Percentiles rank a stretch among this genome's conserved stretches.
phyloP scores from a whole-genome alignment of 192 early-diverging fungal species.

The Paraglomus occultum region DNA sequence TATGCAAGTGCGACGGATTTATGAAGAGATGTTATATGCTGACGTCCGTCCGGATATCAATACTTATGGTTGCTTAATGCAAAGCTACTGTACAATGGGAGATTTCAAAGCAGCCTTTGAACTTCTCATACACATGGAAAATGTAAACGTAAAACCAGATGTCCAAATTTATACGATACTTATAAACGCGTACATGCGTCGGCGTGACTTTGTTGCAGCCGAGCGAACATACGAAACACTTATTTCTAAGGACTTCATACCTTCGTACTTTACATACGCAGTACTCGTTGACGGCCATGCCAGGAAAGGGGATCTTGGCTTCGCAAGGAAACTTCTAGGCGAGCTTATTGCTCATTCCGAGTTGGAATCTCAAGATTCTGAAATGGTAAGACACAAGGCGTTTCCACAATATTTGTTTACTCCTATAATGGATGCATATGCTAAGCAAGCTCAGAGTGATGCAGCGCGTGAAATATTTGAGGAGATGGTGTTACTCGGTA shows the following conservation, averaged over 20 bases:
- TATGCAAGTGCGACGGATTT: constrained; percentile 43
- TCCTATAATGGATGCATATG: constrained; percentile 45
- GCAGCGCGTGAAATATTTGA: constrained; percentile 40
- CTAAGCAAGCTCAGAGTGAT: constrained; percentile 30
- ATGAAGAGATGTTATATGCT: constrained; percentile 42
- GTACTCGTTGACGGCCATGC: constrained; percentile 44
- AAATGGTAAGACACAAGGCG: constrained; percentile 11
- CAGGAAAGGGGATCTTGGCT: constrained; percentile 32
- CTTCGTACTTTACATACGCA: constrained; percentile 44
- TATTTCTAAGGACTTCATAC: constrained; percentile 38
- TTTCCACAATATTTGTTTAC: constrained; percentile 42
- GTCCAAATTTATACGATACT: constrained; percentile 48
- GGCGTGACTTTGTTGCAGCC: constrained; percentile 35
- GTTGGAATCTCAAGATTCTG: background rate
- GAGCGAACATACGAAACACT: constrained; percentile 44
- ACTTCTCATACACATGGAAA: constrained; percentile 45
- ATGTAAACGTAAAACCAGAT: constrained; percentile 37
- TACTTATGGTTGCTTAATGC: constrained; percentile 46
- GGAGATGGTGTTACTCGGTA: constrained; percentile 38
- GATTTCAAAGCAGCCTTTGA: constrained; percentile 38
- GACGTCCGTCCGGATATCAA: constrained; percentile 41
- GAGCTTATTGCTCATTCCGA: constrained; percentile 14
- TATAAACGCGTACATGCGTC: constrained; percentile 47
- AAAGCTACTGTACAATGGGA: constrained; percentile 39
- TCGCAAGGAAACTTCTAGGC: constrained; percentile 10